Evolutionary conservation across 768 basidiomycete genomes (phyloP).

Genomic region (Mycena venus): DNA sequence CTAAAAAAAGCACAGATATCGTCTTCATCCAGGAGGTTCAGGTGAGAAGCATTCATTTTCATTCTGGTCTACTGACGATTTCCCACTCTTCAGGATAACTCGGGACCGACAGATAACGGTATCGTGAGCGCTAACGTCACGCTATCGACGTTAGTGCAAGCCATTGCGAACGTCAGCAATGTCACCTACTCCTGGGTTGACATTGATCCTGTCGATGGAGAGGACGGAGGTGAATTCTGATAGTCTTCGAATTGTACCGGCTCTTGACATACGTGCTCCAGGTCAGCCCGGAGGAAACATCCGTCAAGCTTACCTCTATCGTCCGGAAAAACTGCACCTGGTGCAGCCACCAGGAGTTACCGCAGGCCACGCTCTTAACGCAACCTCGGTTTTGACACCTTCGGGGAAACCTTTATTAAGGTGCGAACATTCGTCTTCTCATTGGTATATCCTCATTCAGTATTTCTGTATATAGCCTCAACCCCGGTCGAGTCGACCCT

Average conservation of each 20-base stretch:
- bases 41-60: no score
- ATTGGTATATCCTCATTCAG: neutral
- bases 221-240: constrained; percentile 63
- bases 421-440: constrained; percentile 42
- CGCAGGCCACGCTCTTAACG: constrained; percentile 62
- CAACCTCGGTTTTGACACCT: constrained; percentile 51
- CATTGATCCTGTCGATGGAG: constrained; percentile 64
- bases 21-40: constrained; percentile 67
- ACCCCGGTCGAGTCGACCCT: constrained; percentile 75
- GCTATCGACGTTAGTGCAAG: constrained; percentile 60
- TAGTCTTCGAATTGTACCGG: neutral
- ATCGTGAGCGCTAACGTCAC: constrained; percentile 67
- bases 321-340: constrained; percentile 62
- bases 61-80: constrained; percentile 43
- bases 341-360: constrained; percentile 54
- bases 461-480: constrained; percentile 63
- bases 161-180: constrained; percentile 58
- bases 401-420: constrained; percentile 55
- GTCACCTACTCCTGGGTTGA: constrained; percentile 63
- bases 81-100: constrained; percentile 60
- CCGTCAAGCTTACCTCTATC: constrained; percentile 69
- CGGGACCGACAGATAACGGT: constrained; percentile 65
- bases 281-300: constrained; percentile 74
- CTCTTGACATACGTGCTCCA: neutral
- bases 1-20: constrained; percentile 50